Base-by-base conservation (phyloP, 139 green algal species). In the Yamagishiella unicocca region DNA sequence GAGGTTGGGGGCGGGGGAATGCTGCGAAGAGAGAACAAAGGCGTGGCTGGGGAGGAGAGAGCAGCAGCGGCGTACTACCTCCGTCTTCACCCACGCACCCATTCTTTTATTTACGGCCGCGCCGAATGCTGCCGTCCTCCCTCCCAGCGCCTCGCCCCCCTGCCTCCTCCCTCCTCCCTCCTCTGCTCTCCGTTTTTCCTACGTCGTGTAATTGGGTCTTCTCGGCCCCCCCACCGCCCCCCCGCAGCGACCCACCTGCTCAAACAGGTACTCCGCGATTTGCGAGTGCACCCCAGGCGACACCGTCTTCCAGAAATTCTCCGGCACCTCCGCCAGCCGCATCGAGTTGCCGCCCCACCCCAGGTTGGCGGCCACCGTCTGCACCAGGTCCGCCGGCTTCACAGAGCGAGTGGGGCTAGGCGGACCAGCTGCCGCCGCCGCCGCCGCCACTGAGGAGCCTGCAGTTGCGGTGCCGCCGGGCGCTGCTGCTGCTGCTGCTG, bases 251-350 rank as follows among this genome's bases (percentile, higher is more conserved):
- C 2, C 68, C 37, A 89, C 86, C 86, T 90, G 87, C 8, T 90
- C 79, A 38, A 90, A 90, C 31, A 89, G 17, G 55, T 89, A 89
- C 82, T 92, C 79, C 1, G 76, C 24, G 71, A 92, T 90, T 58
- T 90, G 79, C 1, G 87, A 82, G 55, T 92, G 89, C 54, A 90
- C 85, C 66, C 83, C 75, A 0, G 85, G 85, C 24, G 89, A 85
- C 58, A 92, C 86, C 10, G 89, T 92, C 17, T 76, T 58, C 89
- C 89, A 92, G 75, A 92, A 92, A 3, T 24, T n/a, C 64, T 89
- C 79, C 24, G 89, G 89, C 62, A 90, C 89, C 82, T 92, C 89
- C 35, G 71, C 38, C 82, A 92, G 71, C 62, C 22, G n/a, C 46
- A 62, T 74, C 3, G 86, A 64, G 54, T 21, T 90, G 68, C 40